Evolutionary conservation across 2,329 filamentous ascomycete species (phyloP).

Genomic region (Sporothrix protearum): DNA sequence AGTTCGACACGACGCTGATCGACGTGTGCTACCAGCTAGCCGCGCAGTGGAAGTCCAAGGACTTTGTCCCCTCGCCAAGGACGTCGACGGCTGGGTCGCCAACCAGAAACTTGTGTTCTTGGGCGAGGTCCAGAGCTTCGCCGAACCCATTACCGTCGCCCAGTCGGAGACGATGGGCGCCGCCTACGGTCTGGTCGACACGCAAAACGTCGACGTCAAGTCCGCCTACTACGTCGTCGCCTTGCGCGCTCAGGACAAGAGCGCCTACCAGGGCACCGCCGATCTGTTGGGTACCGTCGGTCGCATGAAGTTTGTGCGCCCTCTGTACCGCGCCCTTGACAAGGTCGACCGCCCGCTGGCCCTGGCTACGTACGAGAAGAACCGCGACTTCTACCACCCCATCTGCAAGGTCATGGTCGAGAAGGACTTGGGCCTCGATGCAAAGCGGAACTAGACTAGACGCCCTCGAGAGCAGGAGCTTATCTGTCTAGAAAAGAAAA

Average conservation of each 20-base stretch:
- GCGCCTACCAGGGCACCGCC: conserved; percentile 66
- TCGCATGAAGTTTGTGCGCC: conserved; percentile 94
- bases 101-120: conserved; percentile 93
- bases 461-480: no score
- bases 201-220: conserved; percentile 82
- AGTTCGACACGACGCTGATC: conserved; percentile 84
- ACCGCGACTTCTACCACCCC: conserved; percentile 91
- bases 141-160: conserved; percentile 58
- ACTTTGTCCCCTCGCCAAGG: conserved; percentile 62
- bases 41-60: conserved; percentile 65
- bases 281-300: conserved; percentile 78
- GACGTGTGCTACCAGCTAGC: conserved; percentile 81
- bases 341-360: conserved; percentile 72
- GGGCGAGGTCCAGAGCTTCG: conserved; percentile 68
- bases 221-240: conserved; percentile 76
- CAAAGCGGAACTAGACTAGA: neutral
- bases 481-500: no score
- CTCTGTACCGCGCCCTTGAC: conserved; percentile 73
- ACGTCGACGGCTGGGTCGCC: conserved; percentile 71
- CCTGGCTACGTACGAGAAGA: conserved; percentile 76
- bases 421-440: conserved; percentile 64
- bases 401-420: conserved; percentile 84
- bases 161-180: conserved; percentile 69
- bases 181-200: conserved; percentile 68
- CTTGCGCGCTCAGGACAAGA: conserved; percentile 67